phyloP scores from a whole-genome alignment of 768 basidiomycete species.

The Boletus insuetus region DNA sequence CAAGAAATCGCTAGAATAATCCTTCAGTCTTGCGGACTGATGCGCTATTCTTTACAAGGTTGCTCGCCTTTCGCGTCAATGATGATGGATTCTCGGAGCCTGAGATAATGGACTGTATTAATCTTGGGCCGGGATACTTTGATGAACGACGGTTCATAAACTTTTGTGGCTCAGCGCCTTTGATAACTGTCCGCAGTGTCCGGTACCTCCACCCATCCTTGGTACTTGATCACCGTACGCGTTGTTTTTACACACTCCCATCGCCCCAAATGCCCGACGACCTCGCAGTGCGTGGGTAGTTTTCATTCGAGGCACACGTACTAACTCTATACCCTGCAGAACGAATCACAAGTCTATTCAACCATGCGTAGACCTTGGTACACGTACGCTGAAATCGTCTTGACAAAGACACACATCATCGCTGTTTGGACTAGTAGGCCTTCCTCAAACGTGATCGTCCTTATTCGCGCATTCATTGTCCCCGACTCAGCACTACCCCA shows the following conservation, averaged over 20 bases:
- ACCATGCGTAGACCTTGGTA: too few relatives aligned
- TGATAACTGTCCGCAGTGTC: not conserved
- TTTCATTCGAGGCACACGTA: not conserved
- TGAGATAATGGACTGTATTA: not conserved
- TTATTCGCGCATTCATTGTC: not conserved
- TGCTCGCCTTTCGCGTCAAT: not conserved
- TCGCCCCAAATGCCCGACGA: not conserved
- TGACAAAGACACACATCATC: not conserved
- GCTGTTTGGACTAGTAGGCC: not conserved
- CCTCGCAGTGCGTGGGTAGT: not conserved
- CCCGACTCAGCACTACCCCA: not conserved
- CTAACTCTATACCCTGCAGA: not conserved
- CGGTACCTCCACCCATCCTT: not conserved
- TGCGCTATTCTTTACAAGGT: not conserved
- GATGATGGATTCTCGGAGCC: not conserved
- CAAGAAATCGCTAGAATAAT: not conserved
- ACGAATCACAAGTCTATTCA: not conserved
- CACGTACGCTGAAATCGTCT: not conserved
- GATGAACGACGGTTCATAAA: not conserved
- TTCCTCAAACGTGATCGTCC: not conserved
- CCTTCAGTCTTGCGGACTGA: not conserved
- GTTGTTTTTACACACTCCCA: not conserved
- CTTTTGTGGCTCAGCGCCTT: not conserved
- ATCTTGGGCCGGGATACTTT: too few relatives aligned
- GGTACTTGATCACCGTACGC: not conserved